These are phyloP conservation scores for Backusella liffmaniae DNA, from an alignment of 192 early-diverging fungal genomes.

Conservation along the genomic window DNA sequence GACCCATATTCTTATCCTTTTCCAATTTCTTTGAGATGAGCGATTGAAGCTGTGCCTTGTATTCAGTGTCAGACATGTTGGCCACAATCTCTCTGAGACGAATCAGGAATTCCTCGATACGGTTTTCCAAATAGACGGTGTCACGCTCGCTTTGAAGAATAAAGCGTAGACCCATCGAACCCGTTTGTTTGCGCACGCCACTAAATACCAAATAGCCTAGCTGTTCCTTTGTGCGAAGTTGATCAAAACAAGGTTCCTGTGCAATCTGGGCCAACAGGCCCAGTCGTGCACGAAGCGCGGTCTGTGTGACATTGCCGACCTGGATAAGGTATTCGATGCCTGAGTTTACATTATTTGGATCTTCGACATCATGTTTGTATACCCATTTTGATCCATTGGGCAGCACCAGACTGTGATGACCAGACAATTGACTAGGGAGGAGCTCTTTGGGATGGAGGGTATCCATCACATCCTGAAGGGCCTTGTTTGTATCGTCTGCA, in stretches of 20 bases:
- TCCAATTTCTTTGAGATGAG: constrained; percentile 72
- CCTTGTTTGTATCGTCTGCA: constrained; percentile 62
- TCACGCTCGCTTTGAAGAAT: constrained; percentile 87
- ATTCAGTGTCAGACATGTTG: constrained; percentile 72
- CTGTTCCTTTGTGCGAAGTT: constrained; percentile 90
- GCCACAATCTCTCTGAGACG: constrained; percentile 48
- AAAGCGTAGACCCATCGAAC: constrained; percentile 74
- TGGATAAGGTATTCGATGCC: constrained; percentile 85
- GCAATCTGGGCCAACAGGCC: constrained; percentile 79
- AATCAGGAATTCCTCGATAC: constrained; percentile 77
- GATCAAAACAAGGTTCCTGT: constrained; percentile 90
- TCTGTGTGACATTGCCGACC: constrained; percentile 70
- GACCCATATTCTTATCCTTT: constrained; percentile 83
- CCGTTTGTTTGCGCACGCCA: constrained; percentile 70
- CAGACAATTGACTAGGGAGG: constrained; percentile 51
- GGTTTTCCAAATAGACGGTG: constrained; percentile 75
- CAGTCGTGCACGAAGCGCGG: constrained; percentile 60
- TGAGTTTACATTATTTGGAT: constrained; percentile 84
- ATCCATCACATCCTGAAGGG: constrained; percentile 57
- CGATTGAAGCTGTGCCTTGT: constrained; percentile 71
- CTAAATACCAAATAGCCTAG: constrained; percentile 79
- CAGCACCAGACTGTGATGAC: constrained; percentile 54
- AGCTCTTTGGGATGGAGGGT: constrained; percentile 61
- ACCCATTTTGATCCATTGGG: constrained; percentile 49
- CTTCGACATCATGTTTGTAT: constrained; percentile 59